These are phyloP conservation scores for Alternaria ethzedia DNA, from an alignment of 2,329 filamentous ascomycete genomes.

Conservation along the genomic window DNA sequence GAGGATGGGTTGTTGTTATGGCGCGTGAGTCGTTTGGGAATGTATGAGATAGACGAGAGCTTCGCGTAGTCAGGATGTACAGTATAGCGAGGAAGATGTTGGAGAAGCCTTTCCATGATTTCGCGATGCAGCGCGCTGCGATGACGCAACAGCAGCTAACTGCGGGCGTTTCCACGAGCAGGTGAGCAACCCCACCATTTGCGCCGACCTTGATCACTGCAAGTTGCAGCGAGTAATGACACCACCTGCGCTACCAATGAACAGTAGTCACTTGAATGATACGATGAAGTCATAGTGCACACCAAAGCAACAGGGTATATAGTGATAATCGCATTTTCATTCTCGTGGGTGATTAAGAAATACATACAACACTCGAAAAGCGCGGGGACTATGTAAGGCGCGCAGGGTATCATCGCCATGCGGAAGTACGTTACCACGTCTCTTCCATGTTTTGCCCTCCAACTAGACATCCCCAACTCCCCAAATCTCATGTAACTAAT, in stretches of 20 bases:
- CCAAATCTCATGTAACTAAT: not conserved
- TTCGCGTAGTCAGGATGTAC: not conserved
- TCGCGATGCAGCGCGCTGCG: slow-evolving; percentile 10
- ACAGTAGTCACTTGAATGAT: not conserved
- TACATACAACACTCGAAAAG: slow-evolving; percentile 11
- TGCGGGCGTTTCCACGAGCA: slow-evolving; percentile 14
- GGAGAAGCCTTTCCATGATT: slow-evolving; percentile 22
- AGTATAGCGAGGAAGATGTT: slow-evolving; percentile 6
- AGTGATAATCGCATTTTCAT: slow-evolving; percentile 11
- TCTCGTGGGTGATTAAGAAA: slow-evolving; percentile 8
- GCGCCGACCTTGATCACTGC: not conserved
- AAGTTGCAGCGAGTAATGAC: not conserved
- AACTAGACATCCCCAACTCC: slow-evolving; percentile 6
- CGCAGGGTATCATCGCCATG: slow-evolving; percentile 19
- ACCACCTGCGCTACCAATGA: not conserved
- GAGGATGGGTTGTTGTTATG: not conserved
- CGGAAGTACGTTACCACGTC: slow-evolving; percentile 10
- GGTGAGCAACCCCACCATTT: slow-evolving; percentile 5
- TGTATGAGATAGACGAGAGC: not conserved
- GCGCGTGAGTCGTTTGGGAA: not conserved
- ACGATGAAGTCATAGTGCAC: not conserved
- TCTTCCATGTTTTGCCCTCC: slow-evolving; percentile 7
- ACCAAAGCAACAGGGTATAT: not conserved
- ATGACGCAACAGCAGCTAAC: slow-evolving; percentile 35
- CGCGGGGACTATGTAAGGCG: slow-evolving; percentile 5